Conservation (phyloP, 2,329 filamentous ascomycete genomes). For the Aspergillus eucalypticola region DNA sequence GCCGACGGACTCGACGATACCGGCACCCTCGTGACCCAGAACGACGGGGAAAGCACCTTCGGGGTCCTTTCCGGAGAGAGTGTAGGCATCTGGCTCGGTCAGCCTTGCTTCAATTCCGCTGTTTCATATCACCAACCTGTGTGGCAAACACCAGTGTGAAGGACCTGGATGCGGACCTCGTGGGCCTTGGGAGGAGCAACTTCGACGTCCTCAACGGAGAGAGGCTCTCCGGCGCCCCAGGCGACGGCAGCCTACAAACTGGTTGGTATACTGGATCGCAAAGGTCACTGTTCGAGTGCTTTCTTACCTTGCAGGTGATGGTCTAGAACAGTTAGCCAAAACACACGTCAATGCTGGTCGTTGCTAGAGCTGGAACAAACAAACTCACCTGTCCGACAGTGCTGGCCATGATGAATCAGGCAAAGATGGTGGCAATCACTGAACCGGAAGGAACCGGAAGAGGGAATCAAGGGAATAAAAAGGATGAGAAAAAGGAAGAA, state of each 20-base stretch:
- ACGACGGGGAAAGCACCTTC: slow-evolving; percentile 91
- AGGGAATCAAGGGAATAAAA: slow-evolving; percentile 1
- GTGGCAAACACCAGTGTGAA: slow-evolving; percentile 98
- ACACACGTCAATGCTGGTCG: not conserved
- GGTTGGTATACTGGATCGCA: slow-evolving; percentile 6
- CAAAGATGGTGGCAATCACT: not conserved
- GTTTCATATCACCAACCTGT: slow-evolving; percentile 61
- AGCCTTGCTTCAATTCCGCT: not conserved
- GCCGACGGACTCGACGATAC: slow-evolving; percentile 88
- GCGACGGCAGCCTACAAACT: slow-evolving; percentile 76
- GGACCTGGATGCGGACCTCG: slow-evolving; percentile 95
- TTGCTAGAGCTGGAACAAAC: not conserved
- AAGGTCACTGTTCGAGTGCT: slow-evolving; percentile 1
- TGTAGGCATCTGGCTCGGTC: slow-evolving; percentile 73
- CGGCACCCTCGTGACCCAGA: slow-evolving; percentile 86
- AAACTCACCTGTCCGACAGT: slow-evolving; percentile 58
- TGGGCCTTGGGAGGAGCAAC: slow-evolving; percentile 84
- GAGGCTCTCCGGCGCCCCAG: slow-evolving; percentile 91
- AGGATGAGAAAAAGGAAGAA: slow-evolving; percentile 10
- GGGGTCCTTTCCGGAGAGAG: slow-evolving; percentile 91
- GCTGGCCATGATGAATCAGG: slow-evolving; percentile 48
- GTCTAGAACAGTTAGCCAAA: slow-evolving; percentile 56
- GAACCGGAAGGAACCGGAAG: not conserved
- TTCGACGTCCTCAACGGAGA: slow-evolving; percentile 88
- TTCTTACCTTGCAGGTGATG: slow-evolving; percentile 78